Evolutionary conservation across 805 yeast genomes (phyloP).

Genomic region (Isabelozyma heimii): DNA sequence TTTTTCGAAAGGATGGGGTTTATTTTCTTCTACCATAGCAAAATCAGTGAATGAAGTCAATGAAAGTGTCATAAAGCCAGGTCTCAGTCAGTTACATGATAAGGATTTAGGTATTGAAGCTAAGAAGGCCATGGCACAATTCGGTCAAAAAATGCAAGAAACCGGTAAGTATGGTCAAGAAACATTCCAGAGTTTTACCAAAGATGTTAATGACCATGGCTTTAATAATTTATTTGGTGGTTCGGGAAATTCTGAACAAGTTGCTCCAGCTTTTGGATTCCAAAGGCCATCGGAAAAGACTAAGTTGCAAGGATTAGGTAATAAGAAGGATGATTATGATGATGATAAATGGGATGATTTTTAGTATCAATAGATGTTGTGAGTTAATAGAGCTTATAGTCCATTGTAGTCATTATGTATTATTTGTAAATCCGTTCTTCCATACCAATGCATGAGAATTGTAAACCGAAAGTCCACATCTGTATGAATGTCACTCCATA

Average conservation of each 20-base stretch:
- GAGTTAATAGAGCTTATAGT: not conserved
- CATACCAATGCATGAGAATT: not conserved
- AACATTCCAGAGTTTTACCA: conserved; percentile 58
- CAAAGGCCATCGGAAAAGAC: conserved; percentile 57
- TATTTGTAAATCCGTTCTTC: not conserved
- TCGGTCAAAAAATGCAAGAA: conserved; percentile 90
- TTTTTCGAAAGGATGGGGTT: conserved; percentile 88
- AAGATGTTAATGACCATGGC: conserved; percentile 38
- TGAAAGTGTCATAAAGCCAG: conserved; percentile 88
- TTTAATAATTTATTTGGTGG: conserved; percentile 60
- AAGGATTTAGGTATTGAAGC: conserved; percentile 82
- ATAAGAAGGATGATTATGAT: conserved; percentile 38
- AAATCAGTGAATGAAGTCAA: conserved; percentile 84
- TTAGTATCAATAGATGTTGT: conserved; percentile 15
- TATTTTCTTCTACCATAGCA: conserved; percentile 81
- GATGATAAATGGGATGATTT: conserved; percentile 74
- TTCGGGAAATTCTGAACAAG: conserved; percentile 35
- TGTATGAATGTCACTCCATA: too few relatives aligned
- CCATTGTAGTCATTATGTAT: not conserved
- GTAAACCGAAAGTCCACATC: too few relatives aligned
- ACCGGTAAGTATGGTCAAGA: conserved; percentile 76
- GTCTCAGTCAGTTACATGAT: conserved; percentile 71
- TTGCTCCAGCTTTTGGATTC: conserved; percentile 69
- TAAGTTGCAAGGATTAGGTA: conserved; percentile 50
- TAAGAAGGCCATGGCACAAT: conserved; percentile 90